These are phyloP conservation scores for Helotiales sp. DNA, from an alignment of 2,329 filamentous ascomycete species.

Conservation along the genomic window DNA sequence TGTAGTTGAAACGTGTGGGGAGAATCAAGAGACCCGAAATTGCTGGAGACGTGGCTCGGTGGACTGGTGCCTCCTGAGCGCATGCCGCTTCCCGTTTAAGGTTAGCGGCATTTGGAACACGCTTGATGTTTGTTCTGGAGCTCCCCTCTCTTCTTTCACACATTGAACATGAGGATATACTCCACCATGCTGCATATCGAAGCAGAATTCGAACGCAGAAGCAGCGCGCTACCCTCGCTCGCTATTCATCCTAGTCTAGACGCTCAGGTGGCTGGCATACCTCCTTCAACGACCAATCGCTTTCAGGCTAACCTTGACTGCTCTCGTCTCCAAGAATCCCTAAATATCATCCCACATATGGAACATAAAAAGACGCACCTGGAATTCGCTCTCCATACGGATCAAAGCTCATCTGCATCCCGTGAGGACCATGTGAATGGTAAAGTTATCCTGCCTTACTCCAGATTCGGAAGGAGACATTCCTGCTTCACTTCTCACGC, in stretches of 20 bases:
- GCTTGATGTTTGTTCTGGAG: too few species aligned
- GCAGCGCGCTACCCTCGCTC: too few species aligned
- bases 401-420: not conserved
- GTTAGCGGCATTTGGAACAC: too few species aligned
- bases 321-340: not conserved
- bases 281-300: not conserved
- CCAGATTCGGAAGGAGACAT: not conserved
- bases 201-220: not conserved
- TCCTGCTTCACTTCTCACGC: too few species aligned
- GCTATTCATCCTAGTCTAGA: not conserved
- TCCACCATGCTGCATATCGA: not conserved
- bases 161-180: not conserved
- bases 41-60: not conserved
- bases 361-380: not conserved
- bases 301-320: not conserved
- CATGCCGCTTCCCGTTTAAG: too few species aligned
- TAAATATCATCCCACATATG: not conserved
- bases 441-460: not conserved
- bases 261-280: not conserved
- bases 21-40: not conserved
- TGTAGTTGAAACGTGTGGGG: not conserved
- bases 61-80: too few species aligned
- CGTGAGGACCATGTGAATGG: not conserved
- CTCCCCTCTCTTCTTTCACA: not conserved
- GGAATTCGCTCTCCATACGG: not conserved